These are phyloP conservation scores for Hypoxylon sp. DNA, from an alignment of 2,329 filamentous ascomycete species.

Conservation along the genomic window DNA sequence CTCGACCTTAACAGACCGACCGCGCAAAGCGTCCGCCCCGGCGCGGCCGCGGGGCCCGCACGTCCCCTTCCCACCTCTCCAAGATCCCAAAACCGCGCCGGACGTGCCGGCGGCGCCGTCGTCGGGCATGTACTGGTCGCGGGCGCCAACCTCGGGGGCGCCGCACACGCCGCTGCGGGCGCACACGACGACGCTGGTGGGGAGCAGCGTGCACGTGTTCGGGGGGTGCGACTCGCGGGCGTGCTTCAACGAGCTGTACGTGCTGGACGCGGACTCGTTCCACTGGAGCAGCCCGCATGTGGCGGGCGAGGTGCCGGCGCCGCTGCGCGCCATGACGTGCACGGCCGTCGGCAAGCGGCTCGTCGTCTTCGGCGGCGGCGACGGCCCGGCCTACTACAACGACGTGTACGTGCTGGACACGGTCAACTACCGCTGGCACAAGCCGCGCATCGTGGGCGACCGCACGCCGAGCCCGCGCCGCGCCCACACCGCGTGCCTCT, in stretches of 20 bases:
- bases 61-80: conserved; percentile 67
- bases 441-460: conserved; percentile 70
- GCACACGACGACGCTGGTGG: conserved; percentile 74
- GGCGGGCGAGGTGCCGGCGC: conserved; percentile 72
- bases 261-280: conserved; percentile 76
- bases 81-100: conserved; percentile 66
- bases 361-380: conserved; percentile 76
- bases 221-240: conserved; percentile 74
- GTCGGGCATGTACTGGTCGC: conserved; percentile 79
- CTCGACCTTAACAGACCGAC: conserved; percentile 30
- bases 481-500: conserved; percentile 77
- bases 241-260: conserved; percentile 77
- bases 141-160: conserved; percentile 71
- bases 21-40: conserved; percentile 40
- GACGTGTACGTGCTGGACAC: conserved; percentile 79
- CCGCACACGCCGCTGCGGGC: conserved; percentile 72
- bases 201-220: conserved; percentile 75
- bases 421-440: conserved; percentile 74
- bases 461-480: conserved; percentile 69
- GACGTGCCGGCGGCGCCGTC: conserved; percentile 73
- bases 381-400: conserved; percentile 78
- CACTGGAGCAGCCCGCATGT: conserved; percentile 76
- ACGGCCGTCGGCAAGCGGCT: conserved; percentile 78
- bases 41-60: conserved; percentile 56
- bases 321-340: conserved; percentile 77